Evolutionary conservation across 768 basidiomycete species (phyloP), one percentile per base, ranked within the genome.

Genomic region (Nevesoporus exiguus): DNA sequence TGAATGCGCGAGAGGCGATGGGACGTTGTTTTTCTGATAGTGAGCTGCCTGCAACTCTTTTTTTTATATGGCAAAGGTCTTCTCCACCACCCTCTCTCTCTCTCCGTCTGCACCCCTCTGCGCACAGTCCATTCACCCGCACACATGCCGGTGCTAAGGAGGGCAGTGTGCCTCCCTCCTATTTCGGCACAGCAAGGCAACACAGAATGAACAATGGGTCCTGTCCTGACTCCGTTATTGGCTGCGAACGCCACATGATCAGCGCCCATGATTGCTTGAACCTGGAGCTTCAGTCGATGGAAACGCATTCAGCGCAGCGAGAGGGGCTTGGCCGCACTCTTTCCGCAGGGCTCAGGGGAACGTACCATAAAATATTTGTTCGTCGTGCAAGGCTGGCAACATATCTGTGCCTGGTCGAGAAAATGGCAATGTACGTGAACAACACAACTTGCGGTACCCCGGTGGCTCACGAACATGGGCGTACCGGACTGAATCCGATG

Each of bases 21-120:
- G 9, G 25, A 41, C 19, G 7, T 9, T 27, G 36, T 29, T 55
- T 44, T 21, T 17, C 15, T 48, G 49, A 29, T 44, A 43, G 7
- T 45, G 24, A 36, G 6, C 1, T 14, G 14, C 34, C 15, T 31
- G 4, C 13, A 5, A 31, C 39, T 22, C 11, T 5, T 39, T 13
- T 17, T 54, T 60, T 60, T 56, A 63, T 60, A 60, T 34, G 7
- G 8, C 8, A 22, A 61, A 29, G 9, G 21, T 10, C 33, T 34
- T 29, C 27, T 8, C 27, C n/a, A n/a, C n/a, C n/a, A n/a, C n/a
- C n/a, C n/a, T n/a, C n/a, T n/a, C n/a, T n/a, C n/a, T n/a, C 27
- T 8, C 8, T 29, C 27, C 27, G 8, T 29, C 5, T 8, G 27
- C 27, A 29, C 27, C 27, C 27, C 4, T 29, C 27, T 29, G 27